Base-by-base conservation (phyloP, 495 filamentous ascomycete species). In the Letharia columbiana region DNA sequence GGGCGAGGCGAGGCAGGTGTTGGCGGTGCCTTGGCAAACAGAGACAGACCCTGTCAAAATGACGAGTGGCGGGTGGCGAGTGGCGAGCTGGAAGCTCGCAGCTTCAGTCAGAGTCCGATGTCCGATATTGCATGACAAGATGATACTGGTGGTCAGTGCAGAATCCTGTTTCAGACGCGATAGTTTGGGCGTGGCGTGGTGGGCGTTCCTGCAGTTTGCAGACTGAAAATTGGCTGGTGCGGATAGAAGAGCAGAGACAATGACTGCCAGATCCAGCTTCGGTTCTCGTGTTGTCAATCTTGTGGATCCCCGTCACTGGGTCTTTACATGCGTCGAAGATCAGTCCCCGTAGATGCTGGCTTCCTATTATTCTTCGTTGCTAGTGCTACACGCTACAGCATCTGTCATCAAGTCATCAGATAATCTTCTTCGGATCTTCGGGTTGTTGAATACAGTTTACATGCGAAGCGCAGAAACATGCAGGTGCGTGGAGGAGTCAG, bases 281-380 rank as follows among this genome's bases (percentile, higher is more conserved):
- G 5, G 3, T 56, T 2, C 52, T 56, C 31, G 52, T 54, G 50
- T 33, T 33, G 1, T 23, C 52, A 56, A 56, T 56, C 52, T 56
- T 15, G 18, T 18, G 52, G 31, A 56, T 18, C 11, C 28, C 0
- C 13, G 52, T 50, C 20, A 23, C 20, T 50, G 47, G n/a, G 12
- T 23, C n/a, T 1, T 1, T 3, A 15, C 8, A 56, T 56, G 52
- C 52, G 28, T 31, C 33, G 52, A 35, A 0, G 28, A 35, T 56
- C 52, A 56, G 52, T 31, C 37, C 31, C 47, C 52, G 41, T 42
- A 31, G 39, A 47, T 62, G 4, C 41, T n/a, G 35, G 50, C 39
- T 58, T 58, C 63, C 63, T 64, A 39, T 35, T 58, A 41, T 40
- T 64, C 47, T 56, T 58, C 62, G 62, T 56, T 42, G 62, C 33